phyloP scores from a whole-genome alignment of 345 rosid genomes.

The Melastoma malabathricum region DNA sequence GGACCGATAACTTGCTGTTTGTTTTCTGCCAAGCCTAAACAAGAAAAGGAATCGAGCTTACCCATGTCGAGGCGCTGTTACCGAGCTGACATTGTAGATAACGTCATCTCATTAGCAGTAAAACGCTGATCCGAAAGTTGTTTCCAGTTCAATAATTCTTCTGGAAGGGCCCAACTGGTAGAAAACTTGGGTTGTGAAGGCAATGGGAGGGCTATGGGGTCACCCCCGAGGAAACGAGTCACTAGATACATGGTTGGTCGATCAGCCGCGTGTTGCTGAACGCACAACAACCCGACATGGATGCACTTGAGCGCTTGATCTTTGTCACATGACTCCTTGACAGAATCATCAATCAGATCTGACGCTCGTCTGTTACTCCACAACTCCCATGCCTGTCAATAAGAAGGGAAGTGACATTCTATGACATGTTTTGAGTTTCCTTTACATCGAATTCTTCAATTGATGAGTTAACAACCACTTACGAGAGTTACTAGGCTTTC shows the following conservation, averaged over 20 bases:
- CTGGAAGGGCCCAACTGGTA: too few relatives aligned
- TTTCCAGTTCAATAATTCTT: too few relatives aligned
- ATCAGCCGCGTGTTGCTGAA: slow-evolving; percentile 11
- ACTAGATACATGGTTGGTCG: slow-evolving; percentile 10
- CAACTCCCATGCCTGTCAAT: slow-evolving; percentile 17
- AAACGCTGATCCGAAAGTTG: too few relatives aligned
- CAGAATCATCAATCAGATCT: slow-evolving; percentile 3
- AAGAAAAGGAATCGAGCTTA: too few relatives aligned
- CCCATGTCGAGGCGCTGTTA: too few relatives aligned
- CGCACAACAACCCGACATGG: slow-evolving; percentile 12
- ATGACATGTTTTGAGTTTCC: background rate
- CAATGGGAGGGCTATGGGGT: background rate
- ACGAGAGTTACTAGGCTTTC: slow-evolving; percentile 16
- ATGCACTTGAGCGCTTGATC: slow-evolving; percentile 9
- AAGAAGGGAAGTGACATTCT: background rate
- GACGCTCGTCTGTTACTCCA: slow-evolving; percentile 7
- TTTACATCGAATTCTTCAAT: too few relatives aligned
- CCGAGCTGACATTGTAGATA: too few relatives aligned
- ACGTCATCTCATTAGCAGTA: too few relatives aligned
- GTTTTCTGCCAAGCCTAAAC: too few relatives aligned
- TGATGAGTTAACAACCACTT: slow-evolving; percentile 4
- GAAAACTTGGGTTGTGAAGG: slow-evolving; percentile 5
- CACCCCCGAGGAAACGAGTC: slow-evolving; percentile 6
- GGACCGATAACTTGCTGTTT: too few relatives aligned
- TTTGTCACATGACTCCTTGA: slow-evolving; percentile 3